phyloP scores from a whole-genome alignment of 129 eudicot species.

The Chrysanthemum makinoi region DNA sequence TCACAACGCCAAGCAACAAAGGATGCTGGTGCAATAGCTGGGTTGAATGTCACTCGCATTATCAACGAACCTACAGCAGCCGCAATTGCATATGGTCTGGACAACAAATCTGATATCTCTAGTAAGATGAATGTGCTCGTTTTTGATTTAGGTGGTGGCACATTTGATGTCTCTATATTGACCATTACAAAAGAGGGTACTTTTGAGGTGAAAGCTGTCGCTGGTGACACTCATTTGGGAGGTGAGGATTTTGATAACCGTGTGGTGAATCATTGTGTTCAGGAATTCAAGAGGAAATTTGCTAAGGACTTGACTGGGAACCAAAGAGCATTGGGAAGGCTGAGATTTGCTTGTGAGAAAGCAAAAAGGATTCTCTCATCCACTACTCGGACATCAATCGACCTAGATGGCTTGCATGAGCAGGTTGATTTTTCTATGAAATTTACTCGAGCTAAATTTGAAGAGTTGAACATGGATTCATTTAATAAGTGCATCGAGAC shows the following conservation, averaged over 20 bases:
- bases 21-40: conserved; percentile 4
- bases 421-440: conserved; percentile 17
- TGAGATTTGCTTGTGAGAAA: conserved; percentile 22
- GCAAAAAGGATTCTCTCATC: conserved; percentile 20
- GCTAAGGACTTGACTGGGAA: conserved; percentile 16
- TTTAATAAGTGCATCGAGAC: conserved; percentile 2
- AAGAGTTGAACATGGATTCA: conserved; percentile 2
- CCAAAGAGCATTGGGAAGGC: conserved; percentile 18
- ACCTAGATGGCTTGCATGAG: conserved; percentile 17
- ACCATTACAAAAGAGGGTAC: neutral
- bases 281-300: conserved; percentile 12
- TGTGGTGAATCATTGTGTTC: conserved; percentile 19
- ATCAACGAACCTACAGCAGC: conserved; percentile 25
- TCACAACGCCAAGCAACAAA: conserved; percentile 14
- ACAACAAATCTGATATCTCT: neutral
- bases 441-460: conserved; percentile 19
- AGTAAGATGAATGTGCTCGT: neutral
- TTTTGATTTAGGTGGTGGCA: conserved; percentile 20
- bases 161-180: conserved; percentile 19
- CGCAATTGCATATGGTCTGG: conserved; percentile 26
- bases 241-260: conserved; percentile 22
- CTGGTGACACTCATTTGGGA: conserved; percentile 28
- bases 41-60: neutral
- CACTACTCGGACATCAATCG: neutral
- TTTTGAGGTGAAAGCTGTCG: conserved; percentile 20